Evolutionary conservation across 2,329 filamentous ascomycete species (phyloP).

Genomic region (Xylaria sp.): DNA sequence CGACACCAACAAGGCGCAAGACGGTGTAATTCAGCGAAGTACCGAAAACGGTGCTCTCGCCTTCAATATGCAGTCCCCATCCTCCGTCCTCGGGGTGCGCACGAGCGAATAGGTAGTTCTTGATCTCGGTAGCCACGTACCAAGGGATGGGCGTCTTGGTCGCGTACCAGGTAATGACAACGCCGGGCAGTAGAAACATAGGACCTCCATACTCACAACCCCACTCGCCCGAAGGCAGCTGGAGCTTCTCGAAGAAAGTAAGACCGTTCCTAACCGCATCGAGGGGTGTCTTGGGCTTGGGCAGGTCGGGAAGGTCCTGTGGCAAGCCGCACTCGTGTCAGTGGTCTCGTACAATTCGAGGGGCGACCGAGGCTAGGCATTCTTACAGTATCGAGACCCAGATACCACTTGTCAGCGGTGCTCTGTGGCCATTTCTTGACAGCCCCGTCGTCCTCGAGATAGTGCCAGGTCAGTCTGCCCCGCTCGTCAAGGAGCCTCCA

Average conservation of each 20-base stretch:
- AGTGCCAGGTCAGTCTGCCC: slow-evolving; percentile 94
- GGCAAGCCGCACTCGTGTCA: slow-evolving; percentile 30
- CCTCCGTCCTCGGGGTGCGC: slow-evolving; percentile 91
- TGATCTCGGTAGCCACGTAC: slow-evolving; percentile 86
- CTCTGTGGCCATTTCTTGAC: slow-evolving; percentile 84
- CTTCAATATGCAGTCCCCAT: slow-evolving; percentile 97
- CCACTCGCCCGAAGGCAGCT: slow-evolving; percentile 92
- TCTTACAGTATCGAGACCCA: slow-evolving; percentile 81
- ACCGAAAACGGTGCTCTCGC: slow-evolving; percentile 90
- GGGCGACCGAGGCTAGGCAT: slow-evolving; percentile 1
- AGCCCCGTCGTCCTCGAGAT: slow-evolving; percentile 79
- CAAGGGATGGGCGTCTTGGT: slow-evolving; percentile 88
- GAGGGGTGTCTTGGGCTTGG: slow-evolving; percentile 76
- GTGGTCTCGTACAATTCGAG: slow-evolving; percentile 3
- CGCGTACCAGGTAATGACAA: slow-evolving; percentile 87
- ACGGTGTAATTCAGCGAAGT: slow-evolving; percentile 88
- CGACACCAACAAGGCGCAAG: slow-evolving; percentile 83
- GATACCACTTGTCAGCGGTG: slow-evolving; percentile 86
- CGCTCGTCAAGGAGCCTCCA: slow-evolving; percentile 88
- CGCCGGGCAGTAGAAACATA: slow-evolving; percentile 90
- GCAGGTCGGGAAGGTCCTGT: slow-evolving; percentile 79
- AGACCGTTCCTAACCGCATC: slow-evolving; percentile 85
- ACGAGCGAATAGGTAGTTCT: slow-evolving; percentile 88
- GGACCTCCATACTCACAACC: slow-evolving; percentile 97
- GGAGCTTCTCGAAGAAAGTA: slow-evolving; percentile 87